phyloP scores from a whole-genome alignment of 495 filamentous ascomycete species.

The Annulohypoxylon bovei region DNA sequence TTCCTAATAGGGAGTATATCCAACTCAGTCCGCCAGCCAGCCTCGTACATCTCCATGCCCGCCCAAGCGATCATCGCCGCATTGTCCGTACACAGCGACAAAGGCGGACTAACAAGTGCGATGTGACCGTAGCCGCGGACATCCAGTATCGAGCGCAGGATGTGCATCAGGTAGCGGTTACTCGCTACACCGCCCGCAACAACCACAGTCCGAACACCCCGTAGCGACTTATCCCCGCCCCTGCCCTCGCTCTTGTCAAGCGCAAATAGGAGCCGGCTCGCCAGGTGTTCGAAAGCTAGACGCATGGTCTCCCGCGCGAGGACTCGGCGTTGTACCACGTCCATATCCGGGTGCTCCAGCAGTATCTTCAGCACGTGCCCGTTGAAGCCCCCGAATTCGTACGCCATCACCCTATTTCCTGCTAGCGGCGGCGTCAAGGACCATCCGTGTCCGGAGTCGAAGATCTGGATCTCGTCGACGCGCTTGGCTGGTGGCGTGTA shows the following conservation, averaged over 20 bases:
- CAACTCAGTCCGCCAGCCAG: conserved; percentile 72
- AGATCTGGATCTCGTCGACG: conserved; percentile 60
- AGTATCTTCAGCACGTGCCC: conserved; percentile 43
- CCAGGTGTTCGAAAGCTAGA: conserved; percentile 89
- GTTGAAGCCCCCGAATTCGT: conserved; percentile 53
- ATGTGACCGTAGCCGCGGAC: conserved; percentile 70
- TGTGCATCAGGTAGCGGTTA: conserved; percentile 76
- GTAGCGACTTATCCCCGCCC: background rate
- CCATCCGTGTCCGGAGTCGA: conserved; percentile 43
- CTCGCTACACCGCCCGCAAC: conserved; percentile 90
- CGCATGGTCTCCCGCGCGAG: conserved; percentile 79
- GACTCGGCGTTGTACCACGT: conserved; percentile 61
- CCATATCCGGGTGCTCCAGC: conserved; percentile 43
- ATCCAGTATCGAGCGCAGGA: conserved; percentile 71
- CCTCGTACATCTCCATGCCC: conserved; percentile 89
- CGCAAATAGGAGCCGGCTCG: conserved; percentile 73
- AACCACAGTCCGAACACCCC: conserved; percentile 69
- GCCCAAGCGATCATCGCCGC: conserved; percentile 99
- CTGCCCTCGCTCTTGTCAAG: conserved; percentile 49
- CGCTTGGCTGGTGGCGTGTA: conserved; percentile 66
- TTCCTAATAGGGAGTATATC: conserved; percentile 68
- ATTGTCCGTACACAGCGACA: conserved; percentile 86
- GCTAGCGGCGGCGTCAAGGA: conserved; percentile 49
- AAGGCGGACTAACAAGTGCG: conserved; percentile 76
- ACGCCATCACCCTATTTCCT: conserved; percentile 44